These are phyloP conservation scores for Aspergillus versicolor DNA, from an alignment of 2,329 filamentous ascomycete species.

Conservation along the genomic window DNA sequence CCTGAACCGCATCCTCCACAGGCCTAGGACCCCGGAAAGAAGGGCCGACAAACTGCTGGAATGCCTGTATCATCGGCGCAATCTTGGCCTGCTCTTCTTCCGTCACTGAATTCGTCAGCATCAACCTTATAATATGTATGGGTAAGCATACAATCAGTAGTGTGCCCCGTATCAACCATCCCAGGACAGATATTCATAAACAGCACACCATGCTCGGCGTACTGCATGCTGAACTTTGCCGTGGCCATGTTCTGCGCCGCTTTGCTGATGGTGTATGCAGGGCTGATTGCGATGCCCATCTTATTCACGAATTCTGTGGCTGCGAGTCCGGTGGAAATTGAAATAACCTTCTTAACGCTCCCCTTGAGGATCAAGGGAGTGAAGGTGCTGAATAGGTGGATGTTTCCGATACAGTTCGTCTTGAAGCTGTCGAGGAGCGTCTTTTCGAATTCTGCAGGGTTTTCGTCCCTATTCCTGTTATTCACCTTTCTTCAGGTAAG, in stretches of 20 bases:
- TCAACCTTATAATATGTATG: not conserved
- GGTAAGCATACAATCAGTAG: not conserved
- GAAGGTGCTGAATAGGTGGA: slow-evolving; percentile 55
- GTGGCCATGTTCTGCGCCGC: slow-evolving; percentile 55
- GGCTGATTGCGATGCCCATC: slow-evolving; percentile 31
- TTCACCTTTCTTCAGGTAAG: not conserved
- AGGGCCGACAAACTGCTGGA: slow-evolving; percentile 22
- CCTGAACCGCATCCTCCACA: slow-evolving; percentile 37
- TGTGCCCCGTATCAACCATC: slow-evolving; percentile 46
- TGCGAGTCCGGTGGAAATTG: slow-evolving; percentile 49
- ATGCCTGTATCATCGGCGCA: not conserved
- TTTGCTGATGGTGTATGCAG: slow-evolving; percentile 52
- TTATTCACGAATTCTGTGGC: slow-evolving; percentile 47
- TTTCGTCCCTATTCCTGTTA: not conserved
- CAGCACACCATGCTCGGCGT: slow-evolving; percentile 51
- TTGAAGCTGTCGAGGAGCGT: not conserved
- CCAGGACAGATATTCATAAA: slow-evolving; percentile 56
- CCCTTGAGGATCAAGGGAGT: slow-evolving; percentile 54
- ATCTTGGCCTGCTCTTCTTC: not conserved
- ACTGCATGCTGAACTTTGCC: slow-evolving; percentile 54
- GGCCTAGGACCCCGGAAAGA: slow-evolving; percentile 37
- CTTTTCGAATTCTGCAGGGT: not conserved
- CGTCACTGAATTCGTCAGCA: not conserved
- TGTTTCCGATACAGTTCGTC: slow-evolving; percentile 44
- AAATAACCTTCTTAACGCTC: slow-evolving; percentile 54